Evolutionary conservation across 179 eudicot species (phyloP).

Genomic region (Actinidia chinensis): DNA sequence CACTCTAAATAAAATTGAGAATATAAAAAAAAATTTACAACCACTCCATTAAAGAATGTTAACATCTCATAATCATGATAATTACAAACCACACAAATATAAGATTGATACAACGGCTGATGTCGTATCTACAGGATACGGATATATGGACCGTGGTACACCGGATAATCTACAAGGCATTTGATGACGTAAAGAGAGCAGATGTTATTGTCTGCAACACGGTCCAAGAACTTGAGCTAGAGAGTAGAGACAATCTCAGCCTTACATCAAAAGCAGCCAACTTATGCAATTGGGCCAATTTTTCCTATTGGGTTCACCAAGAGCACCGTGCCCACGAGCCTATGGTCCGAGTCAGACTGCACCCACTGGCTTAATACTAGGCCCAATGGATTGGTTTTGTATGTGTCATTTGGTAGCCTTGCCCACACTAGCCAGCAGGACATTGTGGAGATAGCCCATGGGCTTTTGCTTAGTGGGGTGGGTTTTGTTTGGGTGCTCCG

Average conservation of each 20-base stretch:
- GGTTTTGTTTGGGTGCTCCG: constrained; percentile 25
- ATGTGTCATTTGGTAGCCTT: constrained; percentile 33
- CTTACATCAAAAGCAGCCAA: constrained; percentile 37
- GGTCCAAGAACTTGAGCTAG: constrained; percentile 53
- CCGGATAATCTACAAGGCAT: constrained; percentile 31
- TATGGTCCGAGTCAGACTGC: constrained; percentile 39
- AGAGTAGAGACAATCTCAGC: constrained; percentile 44
- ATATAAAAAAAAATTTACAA: too few species aligned
- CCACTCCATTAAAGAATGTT: too few species aligned
- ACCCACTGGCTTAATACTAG: constrained; percentile 37
- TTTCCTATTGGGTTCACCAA: constrained; percentile 43
- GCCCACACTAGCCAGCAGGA: constrained; percentile 25
- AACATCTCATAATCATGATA: too few species aligned
- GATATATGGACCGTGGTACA: constrained; percentile 36
- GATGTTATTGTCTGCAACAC: constrained; percentile 62
- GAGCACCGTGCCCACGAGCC: constrained; percentile 28
- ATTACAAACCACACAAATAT: too few species aligned
- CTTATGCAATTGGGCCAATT: constrained; percentile 66
- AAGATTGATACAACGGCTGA: constrained; percentile 60
- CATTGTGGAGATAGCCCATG: constrained; percentile 32
- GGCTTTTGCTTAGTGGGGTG: constrained; percentile 26
- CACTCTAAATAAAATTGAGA: too few species aligned
- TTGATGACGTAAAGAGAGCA: constrained; percentile 44
- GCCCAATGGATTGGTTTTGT: constrained; percentile 34
- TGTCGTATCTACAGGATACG: constrained; percentile 57